Percentiles rank a stretch among this genome's conserved stretches.
phyloP scores from a whole-genome alignment of 306 rosid genomes.

The Fagus crenata region DNA sequence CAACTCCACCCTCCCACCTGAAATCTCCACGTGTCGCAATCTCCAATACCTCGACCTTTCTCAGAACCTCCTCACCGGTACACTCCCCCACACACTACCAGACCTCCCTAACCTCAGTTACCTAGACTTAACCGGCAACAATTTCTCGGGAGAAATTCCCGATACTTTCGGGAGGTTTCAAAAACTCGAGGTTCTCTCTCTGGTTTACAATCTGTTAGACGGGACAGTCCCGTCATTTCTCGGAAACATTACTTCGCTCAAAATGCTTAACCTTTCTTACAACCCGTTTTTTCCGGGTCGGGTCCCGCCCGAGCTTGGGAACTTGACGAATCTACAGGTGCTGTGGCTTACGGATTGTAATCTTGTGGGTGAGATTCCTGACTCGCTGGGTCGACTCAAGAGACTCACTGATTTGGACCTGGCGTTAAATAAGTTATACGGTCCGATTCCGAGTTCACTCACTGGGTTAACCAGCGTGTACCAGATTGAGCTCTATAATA shows the following conservation, averaged over 20 bases:
- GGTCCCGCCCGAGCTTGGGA: constrained; percentile 69
- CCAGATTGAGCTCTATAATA: constrained; percentile 83
- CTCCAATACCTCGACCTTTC: constrained; percentile 70
- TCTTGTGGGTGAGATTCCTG: constrained; percentile 68
- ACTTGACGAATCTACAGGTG: constrained; percentile 55
- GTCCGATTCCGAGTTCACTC: constrained; percentile 59
- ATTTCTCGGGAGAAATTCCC: constrained; percentile 74
- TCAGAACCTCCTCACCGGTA: constrained; percentile 77
- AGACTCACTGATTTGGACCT: constrained; percentile 61
- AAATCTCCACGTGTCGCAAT: constrained; percentile 45
- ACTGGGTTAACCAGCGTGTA: constrained; percentile 39
- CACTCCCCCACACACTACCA: constrained; percentile 55
- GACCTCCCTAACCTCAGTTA: constrained; percentile 49
- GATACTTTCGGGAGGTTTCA: constrained; percentile 50
- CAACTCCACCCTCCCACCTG: constrained; percentile 51
- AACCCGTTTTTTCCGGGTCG: constrained; percentile 64
- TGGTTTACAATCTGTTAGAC: constrained; percentile 62
- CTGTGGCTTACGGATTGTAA: constrained; percentile 72
- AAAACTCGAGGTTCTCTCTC: constrained; percentile 63
- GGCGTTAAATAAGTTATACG: constrained; percentile 53
- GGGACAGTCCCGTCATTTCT: constrained; percentile 54
- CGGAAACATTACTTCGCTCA: constrained; percentile 59
- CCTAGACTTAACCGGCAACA: constrained; percentile 78
- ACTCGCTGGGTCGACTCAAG: constrained; percentile 53
- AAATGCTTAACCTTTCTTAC: constrained; percentile 72